These are phyloP conservation scores for Fusarium bactridioides DNA, from an alignment of 2,329 filamentous ascomycete species.

Conservation along the genomic window DNA sequence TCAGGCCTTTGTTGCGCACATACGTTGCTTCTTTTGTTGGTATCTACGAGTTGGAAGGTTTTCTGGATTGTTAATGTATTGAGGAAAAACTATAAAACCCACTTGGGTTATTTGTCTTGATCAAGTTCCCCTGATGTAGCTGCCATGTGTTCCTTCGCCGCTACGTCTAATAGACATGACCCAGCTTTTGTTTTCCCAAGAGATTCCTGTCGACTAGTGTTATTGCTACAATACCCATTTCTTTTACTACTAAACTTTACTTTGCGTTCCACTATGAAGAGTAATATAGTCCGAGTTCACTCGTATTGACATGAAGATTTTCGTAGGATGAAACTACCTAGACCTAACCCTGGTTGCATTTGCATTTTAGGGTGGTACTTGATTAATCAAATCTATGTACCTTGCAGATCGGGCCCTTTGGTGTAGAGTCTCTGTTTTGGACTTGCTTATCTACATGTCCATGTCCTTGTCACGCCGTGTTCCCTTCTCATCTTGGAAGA, in stretches of 20 bases:
- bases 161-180: slow-evolving; percentile 44
- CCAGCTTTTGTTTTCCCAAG: slow-evolving; percentile 15
- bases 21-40: slow-evolving; percentile 41
- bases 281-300: neutral
- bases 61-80: slow-evolving; percentile 45
- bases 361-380: neutral
- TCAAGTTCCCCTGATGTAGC: slow-evolving; percentile 39
- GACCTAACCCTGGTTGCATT: neutral
- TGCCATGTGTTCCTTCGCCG: slow-evolving; percentile 37
- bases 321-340: neutral
- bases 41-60: slow-evolving; percentile 39
- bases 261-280: neutral
- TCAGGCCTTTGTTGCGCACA: slow-evolving; percentile 42
- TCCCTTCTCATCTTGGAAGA: neutral
- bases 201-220: slow-evolving; percentile 14
- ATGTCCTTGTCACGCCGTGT: slow-evolving; percentile 1
- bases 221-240: slow-evolving; percentile 29
- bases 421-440: neutral
- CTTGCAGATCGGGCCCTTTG: neutral
- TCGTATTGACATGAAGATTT: neutral
- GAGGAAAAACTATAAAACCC: slow-evolving; percentile 42
- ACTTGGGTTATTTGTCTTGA: slow-evolving; percentile 41
- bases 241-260: neutral
- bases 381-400: neutral
- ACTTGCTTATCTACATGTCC: neutral